Base-by-base conservation (phyloP, 1,284 basidiomycete species). In the Boletus albobrunnescens region DNA sequence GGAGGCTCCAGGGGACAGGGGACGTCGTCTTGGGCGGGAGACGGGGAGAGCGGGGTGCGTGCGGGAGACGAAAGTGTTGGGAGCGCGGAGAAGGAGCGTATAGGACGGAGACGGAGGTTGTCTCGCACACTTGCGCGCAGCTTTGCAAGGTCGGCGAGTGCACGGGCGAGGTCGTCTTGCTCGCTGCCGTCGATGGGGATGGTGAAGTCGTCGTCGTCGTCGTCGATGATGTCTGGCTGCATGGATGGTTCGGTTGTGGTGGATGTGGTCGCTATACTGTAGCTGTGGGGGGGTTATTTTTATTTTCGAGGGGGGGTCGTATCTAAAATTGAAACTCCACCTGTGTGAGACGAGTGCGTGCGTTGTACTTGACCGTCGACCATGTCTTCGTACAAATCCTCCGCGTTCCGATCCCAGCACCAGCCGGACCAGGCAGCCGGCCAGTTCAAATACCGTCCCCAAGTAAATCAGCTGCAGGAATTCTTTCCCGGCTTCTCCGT, bases 401-500 rank as follows among this genome's bases (percentile, higher is more conserved):
- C 75, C 49, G 64, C 70, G 10, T 67, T 55, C 55, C 74, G 71
- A 54, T 51, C 64, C 48, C 68, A 74, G 57, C 66, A 65, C 41
- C 60, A 63, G 41, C 46, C 67, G 54, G 67, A 68, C 36, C 28
- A 43, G 24, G 13, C 46, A 7, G 47, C 55, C 30, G 41, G 57
- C 45, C 8, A 16, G 31, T 58, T 56, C 54, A 79, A 77, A 58
- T 80, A 74, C 59, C 73, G 73, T 36, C 16, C 68, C 0, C 72
- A 86, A 56, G 76, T 79, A 13, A 66, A 71, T 27, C 78, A 82
- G 50, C 80, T 93, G 13, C 80, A 84, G 64, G 91, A 91, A 64
- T 67, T 83, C 51, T 94, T 92, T 65, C 82, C 90, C 11, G 60
- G 67, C 57, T 94, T 83, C 84, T 80, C 85, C 63, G 77, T 77